A percentile compares a stretch with the other conserved stretches of the same genome.
Conservation (phyloP, 148 eudicot genomes). For the Euryodendron excelsum region DNA sequence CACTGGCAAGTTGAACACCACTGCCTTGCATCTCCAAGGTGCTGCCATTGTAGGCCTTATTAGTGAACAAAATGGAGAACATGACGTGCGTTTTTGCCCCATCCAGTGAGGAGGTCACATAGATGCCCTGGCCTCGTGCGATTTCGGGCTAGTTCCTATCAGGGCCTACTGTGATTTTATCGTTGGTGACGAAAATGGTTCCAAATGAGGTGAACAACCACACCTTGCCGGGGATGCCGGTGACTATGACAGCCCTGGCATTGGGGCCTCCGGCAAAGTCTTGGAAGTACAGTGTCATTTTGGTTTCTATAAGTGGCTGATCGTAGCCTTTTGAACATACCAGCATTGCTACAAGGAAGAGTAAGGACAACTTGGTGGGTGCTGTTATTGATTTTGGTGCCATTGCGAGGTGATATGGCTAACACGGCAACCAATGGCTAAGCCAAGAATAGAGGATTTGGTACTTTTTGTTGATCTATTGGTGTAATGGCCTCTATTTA, state of each 20-base stretch:
- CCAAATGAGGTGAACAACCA: not conserved
- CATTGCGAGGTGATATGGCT: not conserved
- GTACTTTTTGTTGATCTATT: too few relatives aligned
- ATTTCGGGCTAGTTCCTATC: not conserved
- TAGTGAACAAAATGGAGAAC: not conserved
- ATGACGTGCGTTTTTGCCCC: not conserved
- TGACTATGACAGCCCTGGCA: not conserved
- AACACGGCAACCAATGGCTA: too few relatives aligned
- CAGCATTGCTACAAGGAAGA: not conserved
- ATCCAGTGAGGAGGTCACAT: not conserved
- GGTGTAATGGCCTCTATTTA: too few relatives aligned
- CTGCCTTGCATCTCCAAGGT: constrained; percentile 2
- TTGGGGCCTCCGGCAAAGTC: not conserved
- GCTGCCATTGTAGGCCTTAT: not conserved
- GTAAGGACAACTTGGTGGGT: not conserved
- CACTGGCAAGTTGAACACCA: not conserved
- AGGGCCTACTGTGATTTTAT: not conserved
- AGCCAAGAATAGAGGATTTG: too few relatives aligned
- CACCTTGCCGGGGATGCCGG: not conserved
- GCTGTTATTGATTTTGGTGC: not conserved
- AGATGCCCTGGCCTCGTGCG: not conserved
- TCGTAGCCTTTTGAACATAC: not conserved
- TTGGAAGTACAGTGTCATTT: not conserved
- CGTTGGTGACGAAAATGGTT: not conserved
- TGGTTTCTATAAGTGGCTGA: not conserved